Percentiles rank a stretch among this genome's conserved stretches.
Conservation (phyloP, 1,284 basidiomycete species). For the Moesziomyces sp. region DNA sequence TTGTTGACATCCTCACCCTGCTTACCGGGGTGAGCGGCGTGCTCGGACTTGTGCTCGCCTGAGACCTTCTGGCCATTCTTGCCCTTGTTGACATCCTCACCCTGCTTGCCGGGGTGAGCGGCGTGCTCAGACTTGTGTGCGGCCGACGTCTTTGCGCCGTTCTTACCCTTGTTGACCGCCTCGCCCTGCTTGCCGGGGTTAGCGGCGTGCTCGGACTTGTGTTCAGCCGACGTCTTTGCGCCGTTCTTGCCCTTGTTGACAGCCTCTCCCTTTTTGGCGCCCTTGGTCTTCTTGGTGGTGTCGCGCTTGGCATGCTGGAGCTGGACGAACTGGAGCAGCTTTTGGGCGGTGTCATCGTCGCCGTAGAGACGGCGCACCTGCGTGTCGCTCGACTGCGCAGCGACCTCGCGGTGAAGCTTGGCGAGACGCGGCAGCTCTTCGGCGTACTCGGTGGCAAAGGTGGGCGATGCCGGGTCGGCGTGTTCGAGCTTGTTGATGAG, state of each 20-base stretch:
- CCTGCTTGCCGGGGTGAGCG: conserved; percentile 7
- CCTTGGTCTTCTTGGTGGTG: conserved; percentile 2
- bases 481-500: conserved; percentile 36
- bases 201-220: conserved; percentile 1
- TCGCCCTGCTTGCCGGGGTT: conserved; percentile 2
- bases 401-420: conserved; percentile 23
- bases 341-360: conserved; percentile 9
- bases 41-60: conserved; percentile 3
- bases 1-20: conserved; percentile 7
- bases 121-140: background rate
- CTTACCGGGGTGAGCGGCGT: conserved; percentile 1
- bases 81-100: conserved; percentile 7
- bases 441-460: conserved; percentile 8
- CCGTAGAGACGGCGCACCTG: conserved; percentile 22
- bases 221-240: conserved; percentile 7
- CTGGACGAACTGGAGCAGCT: conserved; percentile 23
- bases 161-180: background rate
- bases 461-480: conserved; percentile 17
- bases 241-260: conserved; percentile 21
- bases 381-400: conserved; percentile 10
- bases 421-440: conserved; percentile 14
- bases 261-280: background rate
- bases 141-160: background rate
- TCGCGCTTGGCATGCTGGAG: conserved; percentile 10
- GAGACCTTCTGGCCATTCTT: conserved; percentile 17